Evolutionary conservation across 352 stramenopile genomes (phyloP).

Genomic region (Nothophytophthora sp.): DNA sequence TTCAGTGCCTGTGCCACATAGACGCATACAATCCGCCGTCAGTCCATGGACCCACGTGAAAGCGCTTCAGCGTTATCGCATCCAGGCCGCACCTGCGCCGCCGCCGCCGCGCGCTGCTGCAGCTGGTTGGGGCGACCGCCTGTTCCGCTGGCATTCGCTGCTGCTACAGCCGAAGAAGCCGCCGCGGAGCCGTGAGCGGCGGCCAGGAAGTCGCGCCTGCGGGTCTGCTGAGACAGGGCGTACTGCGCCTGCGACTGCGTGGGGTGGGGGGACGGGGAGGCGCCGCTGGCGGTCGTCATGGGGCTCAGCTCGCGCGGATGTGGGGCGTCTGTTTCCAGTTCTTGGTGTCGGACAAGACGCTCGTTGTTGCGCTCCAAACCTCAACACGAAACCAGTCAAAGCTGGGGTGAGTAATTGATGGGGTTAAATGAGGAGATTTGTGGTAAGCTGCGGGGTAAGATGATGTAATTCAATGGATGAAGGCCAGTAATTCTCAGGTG

Average conservation of each 20-base stretch:
- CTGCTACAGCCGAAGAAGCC: constrained; percentile 1
- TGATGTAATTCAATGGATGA: no score
- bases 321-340: not conserved
- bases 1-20: no score
- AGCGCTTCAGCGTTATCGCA: no score
- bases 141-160: constrained; percentile 4
- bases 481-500: no score
- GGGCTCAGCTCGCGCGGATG: not conserved
- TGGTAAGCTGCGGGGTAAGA: no score
- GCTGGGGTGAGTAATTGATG: no score
- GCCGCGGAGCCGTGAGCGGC: constrained; percentile 18
- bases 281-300: constrained; percentile 2
- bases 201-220: constrained; percentile 15
- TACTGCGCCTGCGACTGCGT: constrained; percentile 6
- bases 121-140: constrained; percentile 25
- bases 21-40: no score
- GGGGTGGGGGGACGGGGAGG: not conserved
- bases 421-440: no score
- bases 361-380: no score
- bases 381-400: no score
- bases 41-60: no score
- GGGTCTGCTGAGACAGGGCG: constrained; percentile 14
- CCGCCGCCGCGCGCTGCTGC: constrained; percentile 62
- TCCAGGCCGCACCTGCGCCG: constrained; percentile 55
- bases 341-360: not conserved